These are phyloP conservation scores for Globisporangium emineosum DNA, from an alignment of 352 stramenopile species.

Conservation along the genomic window DNA sequence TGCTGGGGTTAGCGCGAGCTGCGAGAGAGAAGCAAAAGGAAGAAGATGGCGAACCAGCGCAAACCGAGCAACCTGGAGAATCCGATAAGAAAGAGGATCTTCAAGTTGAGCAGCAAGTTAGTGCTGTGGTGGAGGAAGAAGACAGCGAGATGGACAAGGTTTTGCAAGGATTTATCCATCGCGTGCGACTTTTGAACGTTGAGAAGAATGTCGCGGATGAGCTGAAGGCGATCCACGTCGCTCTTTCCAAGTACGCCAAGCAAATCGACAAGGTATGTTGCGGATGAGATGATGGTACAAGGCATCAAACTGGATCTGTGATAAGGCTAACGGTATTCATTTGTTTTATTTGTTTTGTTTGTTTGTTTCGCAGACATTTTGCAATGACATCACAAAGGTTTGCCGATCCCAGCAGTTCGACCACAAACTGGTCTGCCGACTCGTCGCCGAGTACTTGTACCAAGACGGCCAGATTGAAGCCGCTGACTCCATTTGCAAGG, in stretches of 20 bases:
- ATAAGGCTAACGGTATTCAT: no score
- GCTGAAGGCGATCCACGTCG: slow-evolving; percentile 62
- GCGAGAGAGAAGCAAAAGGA: slow-evolving; percentile 8
- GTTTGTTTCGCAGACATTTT: slow-evolving; percentile 40
- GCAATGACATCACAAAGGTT: slow-evolving; percentile 62
- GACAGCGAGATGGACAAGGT: slow-evolving; percentile 68
- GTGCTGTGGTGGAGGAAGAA: slow-evolving; percentile 30
- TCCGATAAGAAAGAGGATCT: slow-evolving; percentile 1
- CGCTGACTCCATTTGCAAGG: slow-evolving; percentile 66
- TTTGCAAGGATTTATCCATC: slow-evolving; percentile 62
- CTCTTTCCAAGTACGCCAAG: slow-evolving; percentile 76
- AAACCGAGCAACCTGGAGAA: not conserved
- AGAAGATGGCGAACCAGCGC: slow-evolving; percentile 11
- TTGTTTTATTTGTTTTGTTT: not conserved
- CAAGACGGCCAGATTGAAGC: slow-evolving; percentile 75
- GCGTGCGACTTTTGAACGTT: slow-evolving; percentile 60
- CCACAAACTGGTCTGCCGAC: slow-evolving; percentile 54
- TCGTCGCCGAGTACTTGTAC: slow-evolving; percentile 78
- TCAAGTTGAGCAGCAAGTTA: not conserved
- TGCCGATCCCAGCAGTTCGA: slow-evolving; percentile 60
- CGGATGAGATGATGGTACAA: not conserved
- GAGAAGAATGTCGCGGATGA: slow-evolving; percentile 71
- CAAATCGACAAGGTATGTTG: slow-evolving; percentile 71
- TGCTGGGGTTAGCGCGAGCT: slow-evolving; percentile 1
- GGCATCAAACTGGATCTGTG: not conserved